phyloP scores from a whole-genome alignment of 768 basidiomycete species.

The Tylopilus vinaceipallidus region DNA sequence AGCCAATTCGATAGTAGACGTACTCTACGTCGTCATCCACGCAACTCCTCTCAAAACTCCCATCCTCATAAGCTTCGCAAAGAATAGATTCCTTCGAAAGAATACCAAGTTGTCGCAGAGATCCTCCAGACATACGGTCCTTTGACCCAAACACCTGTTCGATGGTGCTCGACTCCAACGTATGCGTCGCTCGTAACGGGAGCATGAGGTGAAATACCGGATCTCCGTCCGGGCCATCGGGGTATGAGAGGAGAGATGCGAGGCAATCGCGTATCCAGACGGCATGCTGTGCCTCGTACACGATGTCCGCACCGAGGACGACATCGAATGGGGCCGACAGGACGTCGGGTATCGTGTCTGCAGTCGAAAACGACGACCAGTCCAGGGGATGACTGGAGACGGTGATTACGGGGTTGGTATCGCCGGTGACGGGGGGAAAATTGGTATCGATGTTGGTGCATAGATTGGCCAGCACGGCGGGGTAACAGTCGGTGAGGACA shows the following conservation, averaged over 20 bases:
- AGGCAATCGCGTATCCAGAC: conserved; percentile 46
- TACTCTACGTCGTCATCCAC: conserved; percentile 60
- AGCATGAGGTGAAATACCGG: conserved; percentile 68
- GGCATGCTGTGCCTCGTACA: conserved; percentile 52
- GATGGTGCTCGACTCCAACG: conserved; percentile 54
- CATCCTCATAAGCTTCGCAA: conserved; percentile 44
- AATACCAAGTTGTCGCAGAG: conserved; percentile 42
- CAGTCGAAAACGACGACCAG: conserved; percentile 36
- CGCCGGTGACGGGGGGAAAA: conserved; percentile 12
- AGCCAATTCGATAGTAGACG: conserved; percentile 69
- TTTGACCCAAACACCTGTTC: conserved; percentile 49
- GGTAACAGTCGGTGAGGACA: conserved; percentile 50
- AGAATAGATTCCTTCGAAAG: conserved; percentile 51
- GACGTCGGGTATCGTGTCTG: conserved; percentile 13
- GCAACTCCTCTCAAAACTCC: conserved; percentile 26
- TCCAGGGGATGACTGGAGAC: conserved; percentile 35
- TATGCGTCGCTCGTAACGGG: conserved; percentile 68
- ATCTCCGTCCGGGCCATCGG: conserved; percentile 1
- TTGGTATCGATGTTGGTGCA: conserved; percentile 41
- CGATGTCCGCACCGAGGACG: conserved; percentile 52
- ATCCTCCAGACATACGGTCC: not conserved
- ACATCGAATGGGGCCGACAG: conserved; percentile 44
- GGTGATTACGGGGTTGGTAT: conserved; percentile 2
- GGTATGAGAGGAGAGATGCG: conserved; percentile 33
- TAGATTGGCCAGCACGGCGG: conserved; percentile 47